Percentiles rank a stretch among this genome's conserved stretches.
Evolutionary conservation across 306 rosid species (phyloP).

Genomic region (Macrotyloma uniflorum): DNA sequence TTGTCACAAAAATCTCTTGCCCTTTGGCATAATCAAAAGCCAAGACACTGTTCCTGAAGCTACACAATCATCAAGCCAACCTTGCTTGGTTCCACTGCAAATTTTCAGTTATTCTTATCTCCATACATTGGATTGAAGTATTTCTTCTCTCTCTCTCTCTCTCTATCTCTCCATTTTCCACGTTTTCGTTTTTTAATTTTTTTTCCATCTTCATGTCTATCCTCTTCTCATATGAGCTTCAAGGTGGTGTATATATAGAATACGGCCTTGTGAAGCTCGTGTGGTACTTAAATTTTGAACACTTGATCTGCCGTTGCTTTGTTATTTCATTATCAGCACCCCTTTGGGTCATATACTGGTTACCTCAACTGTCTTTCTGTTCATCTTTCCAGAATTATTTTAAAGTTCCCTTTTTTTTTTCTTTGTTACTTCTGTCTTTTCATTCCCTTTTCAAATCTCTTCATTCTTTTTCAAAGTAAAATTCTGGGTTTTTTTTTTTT

Average conservation of each 20-base stretch:
- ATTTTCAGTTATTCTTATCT: constrained; percentile 40
- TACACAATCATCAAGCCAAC: constrained; percentile 1
- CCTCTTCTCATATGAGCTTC: constrained; percentile 28
- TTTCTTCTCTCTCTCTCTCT: constrained; percentile 38
- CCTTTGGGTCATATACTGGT: constrained; percentile 39
- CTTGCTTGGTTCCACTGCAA: constrained; percentile 6
- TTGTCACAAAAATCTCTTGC: constrained; percentile 38
- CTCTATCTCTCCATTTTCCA: neutral
- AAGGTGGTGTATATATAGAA: constrained; percentile 29
- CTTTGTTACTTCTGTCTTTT: neutral
- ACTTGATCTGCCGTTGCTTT: constrained; percentile 37
- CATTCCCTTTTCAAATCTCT: neutral
- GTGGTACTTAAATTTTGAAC: constrained; percentile 31
- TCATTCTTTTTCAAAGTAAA: constrained; percentile 13
- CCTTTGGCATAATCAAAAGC: constrained; percentile 42
- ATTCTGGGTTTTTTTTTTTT: constrained; percentile 3
- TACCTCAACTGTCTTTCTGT: constrained; percentile 7
- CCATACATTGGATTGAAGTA: constrained; percentile 32
- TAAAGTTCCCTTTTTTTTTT: constrained; percentile 2
- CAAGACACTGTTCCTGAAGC: neutral
- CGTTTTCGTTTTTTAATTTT: neutral
- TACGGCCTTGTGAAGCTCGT: constrained; percentile 15
- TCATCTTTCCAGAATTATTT: neutral
- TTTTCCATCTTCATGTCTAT: constrained; percentile 21
- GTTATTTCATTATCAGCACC: constrained; percentile 31